These are phyloP conservation scores for Rhodosorus marinus DNA, from an alignment of 23 red algal species.

Conservation along the genomic window DNA sequence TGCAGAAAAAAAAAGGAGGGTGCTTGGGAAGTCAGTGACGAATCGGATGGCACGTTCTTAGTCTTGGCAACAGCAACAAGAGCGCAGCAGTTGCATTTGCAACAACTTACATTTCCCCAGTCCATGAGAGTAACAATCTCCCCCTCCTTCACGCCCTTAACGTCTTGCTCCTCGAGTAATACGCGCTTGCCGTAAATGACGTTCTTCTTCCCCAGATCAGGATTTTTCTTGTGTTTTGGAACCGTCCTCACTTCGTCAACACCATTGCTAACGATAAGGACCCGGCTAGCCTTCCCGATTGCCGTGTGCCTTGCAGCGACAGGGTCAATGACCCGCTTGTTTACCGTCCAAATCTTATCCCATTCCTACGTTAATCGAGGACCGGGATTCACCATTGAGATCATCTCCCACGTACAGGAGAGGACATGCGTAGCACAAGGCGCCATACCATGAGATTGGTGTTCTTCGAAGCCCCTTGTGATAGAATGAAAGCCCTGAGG, in stretches of 20 bases:
- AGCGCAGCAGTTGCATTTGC: not conserved
- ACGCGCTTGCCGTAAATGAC: constrained; percentile 36
- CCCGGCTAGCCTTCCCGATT: constrained; percentile 3
- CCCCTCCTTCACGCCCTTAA: constrained; percentile 23
- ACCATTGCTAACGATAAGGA: constrained; percentile 9
- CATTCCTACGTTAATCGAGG: no score
- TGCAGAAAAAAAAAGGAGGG: no score
- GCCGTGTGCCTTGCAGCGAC: constrained; percentile 76
- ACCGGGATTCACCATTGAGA: no score
- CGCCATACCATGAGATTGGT: constrained; percentile 53
- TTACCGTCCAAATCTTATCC: constrained; percentile 99
- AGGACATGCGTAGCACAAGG: no score
- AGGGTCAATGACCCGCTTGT: constrained; percentile 92
- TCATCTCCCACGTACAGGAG: no score
- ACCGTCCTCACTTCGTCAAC: constrained; percentile 31
- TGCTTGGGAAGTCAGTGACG: no score
- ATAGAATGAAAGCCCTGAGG: constrained; percentile 84
- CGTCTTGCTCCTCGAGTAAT: constrained; percentile 66
- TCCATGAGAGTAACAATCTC: constrained; percentile 98
- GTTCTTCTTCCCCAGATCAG: constrained; percentile 44
- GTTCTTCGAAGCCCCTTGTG: constrained; percentile 61
- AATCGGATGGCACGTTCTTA: no score
- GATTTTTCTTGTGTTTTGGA: constrained; percentile 86
- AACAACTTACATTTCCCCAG: constrained; percentile 93
- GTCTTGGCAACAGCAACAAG: no score